Percentiles rank a stretch among this genome's conserved stretches.
Evolutionary conservation across 768 basidiomycete species (phyloP).

Genomic region (Phaeotremella skinneri): DNA sequence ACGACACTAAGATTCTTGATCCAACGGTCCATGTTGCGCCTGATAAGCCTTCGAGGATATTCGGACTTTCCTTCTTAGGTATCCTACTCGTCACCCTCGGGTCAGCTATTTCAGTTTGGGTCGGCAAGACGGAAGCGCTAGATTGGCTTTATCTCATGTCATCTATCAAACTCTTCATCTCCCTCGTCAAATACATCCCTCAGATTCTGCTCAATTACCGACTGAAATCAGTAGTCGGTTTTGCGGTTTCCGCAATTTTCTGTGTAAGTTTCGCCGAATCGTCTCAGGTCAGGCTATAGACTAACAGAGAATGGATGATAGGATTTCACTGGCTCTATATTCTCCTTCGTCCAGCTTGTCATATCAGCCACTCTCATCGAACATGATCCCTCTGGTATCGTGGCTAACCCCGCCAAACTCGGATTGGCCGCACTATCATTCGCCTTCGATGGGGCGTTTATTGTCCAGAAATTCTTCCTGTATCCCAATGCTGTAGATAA

Average conservation of each 20-base stretch:
- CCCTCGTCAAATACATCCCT: constrained; percentile 54
- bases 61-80: constrained; percentile 30
- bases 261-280: constrained; percentile 39
- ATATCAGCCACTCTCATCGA: constrained; percentile 40
- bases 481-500: constrained; percentile 3
- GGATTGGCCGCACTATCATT: constrained; percentile 37
- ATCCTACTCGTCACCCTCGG: constrained; percentile 33
- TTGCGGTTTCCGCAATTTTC: constrained; percentile 40
- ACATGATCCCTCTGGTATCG: constrained; percentile 41
- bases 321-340: constrained; percentile 51
- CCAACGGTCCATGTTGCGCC: background rate
- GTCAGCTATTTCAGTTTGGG: constrained; percentile 31
- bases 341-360: constrained; percentile 46
- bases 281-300: background rate
- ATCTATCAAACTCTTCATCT: constrained; percentile 51
- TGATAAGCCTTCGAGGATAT: constrained; percentile 22
- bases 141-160: constrained; percentile 49
- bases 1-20: background rate
- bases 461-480: constrained; percentile 36
- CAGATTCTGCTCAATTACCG: constrained; percentile 53
- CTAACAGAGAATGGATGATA: constrained; percentile 3
- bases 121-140: constrained; percentile 32
- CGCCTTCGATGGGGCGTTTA: constrained; percentile 34
- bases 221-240: constrained; percentile 49
- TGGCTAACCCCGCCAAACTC: constrained; percentile 49